phyloP scores from a whole-genome alignment of 2,329 filamentous ascomycete genomes.

The Dryadomyces sulphureus region DNA sequence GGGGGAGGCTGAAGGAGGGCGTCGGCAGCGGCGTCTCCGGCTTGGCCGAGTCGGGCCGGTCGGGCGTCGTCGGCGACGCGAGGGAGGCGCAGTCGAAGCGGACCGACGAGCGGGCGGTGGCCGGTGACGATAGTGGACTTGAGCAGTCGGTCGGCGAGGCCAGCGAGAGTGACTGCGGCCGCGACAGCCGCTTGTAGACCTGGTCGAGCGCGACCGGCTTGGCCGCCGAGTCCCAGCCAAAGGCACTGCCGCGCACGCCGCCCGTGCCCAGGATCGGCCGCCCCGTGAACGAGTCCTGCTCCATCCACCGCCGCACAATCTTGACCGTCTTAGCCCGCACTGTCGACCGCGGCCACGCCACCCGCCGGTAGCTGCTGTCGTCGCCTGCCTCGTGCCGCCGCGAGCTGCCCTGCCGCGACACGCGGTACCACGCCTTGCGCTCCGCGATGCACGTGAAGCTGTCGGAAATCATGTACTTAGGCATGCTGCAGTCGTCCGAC shows the following conservation, averaged over 20 bases:
- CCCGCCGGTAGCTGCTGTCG: slow-evolving; percentile 43
- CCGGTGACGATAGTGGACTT: too few relatives aligned
- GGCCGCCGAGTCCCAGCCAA: slow-evolving; percentile 45
- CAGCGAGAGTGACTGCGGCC: neutral
- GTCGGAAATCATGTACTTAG: slow-evolving; percentile 34
- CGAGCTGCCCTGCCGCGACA: slow-evolving; percentile 45
- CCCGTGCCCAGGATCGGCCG: slow-evolving; percentile 27
- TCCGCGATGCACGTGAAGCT: slow-evolving; percentile 39
- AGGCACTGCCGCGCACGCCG: slow-evolving; percentile 31
- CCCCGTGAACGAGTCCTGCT: slow-evolving; percentile 44
- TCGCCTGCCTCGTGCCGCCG: slow-evolving; percentile 37
- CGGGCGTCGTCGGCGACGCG: too few relatives aligned
- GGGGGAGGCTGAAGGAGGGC: too few relatives aligned
- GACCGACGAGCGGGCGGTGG: too few relatives aligned
- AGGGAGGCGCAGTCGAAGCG: too few relatives aligned
- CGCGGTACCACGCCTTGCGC: slow-evolving; percentile 50
- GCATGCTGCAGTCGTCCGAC: slow-evolving; percentile 18
- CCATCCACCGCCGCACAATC: slow-evolving; percentile 51
- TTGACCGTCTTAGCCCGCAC: slow-evolving; percentile 38
- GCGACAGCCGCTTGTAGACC: slow-evolving; percentile 23
- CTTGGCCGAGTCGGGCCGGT: too few relatives aligned
- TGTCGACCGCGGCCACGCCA: slow-evolving; percentile 41
- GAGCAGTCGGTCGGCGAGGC: neutral
- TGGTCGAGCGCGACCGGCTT: slow-evolving; percentile 33
- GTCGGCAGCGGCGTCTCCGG: too few relatives aligned